phyloP scores from a whole-genome alignment of 495 filamentous ascomycete genomes.

The Xylaria longipes region DNA sequence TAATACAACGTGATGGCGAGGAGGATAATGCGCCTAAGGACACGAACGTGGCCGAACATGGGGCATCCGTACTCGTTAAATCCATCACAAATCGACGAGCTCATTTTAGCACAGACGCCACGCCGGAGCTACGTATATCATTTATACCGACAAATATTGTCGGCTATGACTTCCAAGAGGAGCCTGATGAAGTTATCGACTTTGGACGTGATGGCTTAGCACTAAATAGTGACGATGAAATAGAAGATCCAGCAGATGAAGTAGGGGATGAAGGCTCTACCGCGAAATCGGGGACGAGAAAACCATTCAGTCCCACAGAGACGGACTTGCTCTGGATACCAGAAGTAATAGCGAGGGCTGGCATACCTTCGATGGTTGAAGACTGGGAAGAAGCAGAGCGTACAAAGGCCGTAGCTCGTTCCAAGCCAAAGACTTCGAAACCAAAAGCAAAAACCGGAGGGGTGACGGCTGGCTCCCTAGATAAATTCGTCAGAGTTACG shows the following conservation, averaged over 20 bases:
- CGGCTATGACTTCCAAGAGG: conserved; percentile 71
- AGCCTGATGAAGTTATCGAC: conserved; percentile 65
- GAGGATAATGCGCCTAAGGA: conserved; percentile 37
- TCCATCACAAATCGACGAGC: conserved; percentile 69
- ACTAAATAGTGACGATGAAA: conserved; percentile 61
- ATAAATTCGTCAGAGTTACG: conserved; percentile 48
- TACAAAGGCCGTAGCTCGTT: conserved; percentile 47
- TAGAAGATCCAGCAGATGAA: conserved; percentile 60
- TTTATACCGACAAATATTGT: conserved; percentile 80
- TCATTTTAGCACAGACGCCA: conserved; percentile 76
- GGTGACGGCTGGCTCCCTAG: conserved; percentile 39
- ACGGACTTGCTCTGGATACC: conserved; percentile 77
- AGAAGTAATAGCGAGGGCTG: conserved; percentile 70
- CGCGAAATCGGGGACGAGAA: conserved; percentile 48
- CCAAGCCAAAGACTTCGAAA: conserved; percentile 38
- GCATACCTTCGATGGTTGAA: conserved; percentile 74
- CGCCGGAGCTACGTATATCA: conserved; percentile 76
- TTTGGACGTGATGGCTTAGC: conserved; percentile 57
- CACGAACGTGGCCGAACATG: conserved; percentile 48
- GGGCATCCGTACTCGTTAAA: conserved; percentile 59
- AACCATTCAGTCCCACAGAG: conserved; percentile 71
- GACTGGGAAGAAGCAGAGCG: conserved; percentile 74
- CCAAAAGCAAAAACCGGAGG: conserved; percentile 36
- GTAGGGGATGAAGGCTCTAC: conserved; percentile 30
- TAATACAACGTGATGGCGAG: conserved; percentile 52